phyloP scores from a whole-genome alignment of 345 rosid genomes.

The Syzygium oleosum region DNA sequence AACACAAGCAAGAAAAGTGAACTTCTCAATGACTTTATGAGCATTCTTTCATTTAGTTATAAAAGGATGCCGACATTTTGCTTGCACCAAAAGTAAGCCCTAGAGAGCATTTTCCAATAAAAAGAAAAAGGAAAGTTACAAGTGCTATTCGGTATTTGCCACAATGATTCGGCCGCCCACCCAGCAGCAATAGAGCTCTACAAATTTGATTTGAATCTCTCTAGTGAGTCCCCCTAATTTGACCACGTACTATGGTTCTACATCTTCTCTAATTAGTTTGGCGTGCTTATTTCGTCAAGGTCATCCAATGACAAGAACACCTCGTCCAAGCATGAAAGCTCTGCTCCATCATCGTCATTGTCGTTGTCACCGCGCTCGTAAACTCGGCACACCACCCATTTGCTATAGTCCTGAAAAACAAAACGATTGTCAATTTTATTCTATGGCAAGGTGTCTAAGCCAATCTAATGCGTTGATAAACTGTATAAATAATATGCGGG shows the following conservation, averaged over 20 bases:
- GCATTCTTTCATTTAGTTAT: neutral
- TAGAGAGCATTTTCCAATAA: neutral
- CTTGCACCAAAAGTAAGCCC: neutral
- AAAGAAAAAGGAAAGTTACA: neutral
- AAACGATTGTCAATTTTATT: neutral
- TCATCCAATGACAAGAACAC: slow-evolving; percentile 90
- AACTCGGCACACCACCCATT: slow-evolving; percentile 89
- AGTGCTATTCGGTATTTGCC: neutral
- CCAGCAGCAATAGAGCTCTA: neutral
- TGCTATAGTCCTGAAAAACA: slow-evolving; percentile 56
- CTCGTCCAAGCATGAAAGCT: slow-evolving; percentile 91
- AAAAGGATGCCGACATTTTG: neutral
- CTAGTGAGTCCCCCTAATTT: neutral
- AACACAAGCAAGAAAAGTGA: neutral
- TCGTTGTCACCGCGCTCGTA: slow-evolving; percentile 46
- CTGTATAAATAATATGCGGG: neutral
- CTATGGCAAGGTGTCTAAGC: neutral
- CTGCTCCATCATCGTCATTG: slow-evolving; percentile 35
- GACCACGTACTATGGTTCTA: neutral
- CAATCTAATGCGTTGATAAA: no score
- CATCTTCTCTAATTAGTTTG: slow-evolving; percentile 16
- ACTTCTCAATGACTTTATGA: neutral
- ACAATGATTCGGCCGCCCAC: neutral
- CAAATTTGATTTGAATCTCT: slow-evolving; percentile 5
- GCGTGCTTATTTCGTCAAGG: slow-evolving; percentile 85